These are phyloP conservation scores for Neurospora sp. DNA, from an alignment of 495 filamentous ascomycete species.

Conservation along the genomic window DNA sequence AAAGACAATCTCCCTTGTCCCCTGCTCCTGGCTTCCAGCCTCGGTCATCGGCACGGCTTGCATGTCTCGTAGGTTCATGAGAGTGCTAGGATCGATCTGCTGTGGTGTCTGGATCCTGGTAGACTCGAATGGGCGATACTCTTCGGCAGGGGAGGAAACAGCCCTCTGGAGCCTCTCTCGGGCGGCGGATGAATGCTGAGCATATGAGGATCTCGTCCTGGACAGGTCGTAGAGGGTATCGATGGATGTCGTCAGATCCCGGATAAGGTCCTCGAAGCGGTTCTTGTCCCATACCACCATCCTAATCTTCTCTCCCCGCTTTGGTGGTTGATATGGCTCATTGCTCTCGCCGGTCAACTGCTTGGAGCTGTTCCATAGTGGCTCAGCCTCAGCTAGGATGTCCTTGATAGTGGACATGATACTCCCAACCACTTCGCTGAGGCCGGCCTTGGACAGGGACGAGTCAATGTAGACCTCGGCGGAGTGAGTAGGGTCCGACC, in stretches of 20 bases:
- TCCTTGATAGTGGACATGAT: slow-evolving; percentile 87
- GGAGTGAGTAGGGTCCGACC: slow-evolving; percentile 60
- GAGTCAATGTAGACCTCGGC: slow-evolving; percentile 69
- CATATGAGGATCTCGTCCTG: slow-evolving; percentile 48
- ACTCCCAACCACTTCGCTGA: slow-evolving; percentile 78
- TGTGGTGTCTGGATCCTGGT: slow-evolving; percentile 45
- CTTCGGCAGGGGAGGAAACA: slow-evolving; percentile 26
- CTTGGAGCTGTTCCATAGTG: slow-evolving; percentile 51
- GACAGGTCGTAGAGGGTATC: slow-evolving; percentile 86
- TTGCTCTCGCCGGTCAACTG: slow-evolving; percentile 34
- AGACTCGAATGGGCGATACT: slow-evolving; percentile 40
- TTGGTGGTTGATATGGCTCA: slow-evolving; percentile 23
- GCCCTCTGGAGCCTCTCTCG: slow-evolving; percentile 15
- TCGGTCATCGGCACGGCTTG: slow-evolving; percentile 33
- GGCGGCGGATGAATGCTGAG: slow-evolving; percentile 18
- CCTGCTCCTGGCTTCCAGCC: slow-evolving; percentile 13
- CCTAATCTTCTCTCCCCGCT: slow-evolving; percentile 32
- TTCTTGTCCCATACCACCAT: slow-evolving; percentile 49
- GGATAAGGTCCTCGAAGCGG: slow-evolving; percentile 58
- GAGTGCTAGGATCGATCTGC: slow-evolving; percentile 37
- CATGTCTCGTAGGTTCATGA: slow-evolving; percentile 33
- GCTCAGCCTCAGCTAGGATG: slow-evolving; percentile 75
- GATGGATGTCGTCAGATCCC: slow-evolving; percentile 73
- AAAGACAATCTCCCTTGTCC: slow-evolving; percentile 40
- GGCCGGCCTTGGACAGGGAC: slow-evolving; percentile 68